Evolutionary conservation across 345 rosid genomes (phyloP).

Genomic region (Murraya paniculata): DNA sequence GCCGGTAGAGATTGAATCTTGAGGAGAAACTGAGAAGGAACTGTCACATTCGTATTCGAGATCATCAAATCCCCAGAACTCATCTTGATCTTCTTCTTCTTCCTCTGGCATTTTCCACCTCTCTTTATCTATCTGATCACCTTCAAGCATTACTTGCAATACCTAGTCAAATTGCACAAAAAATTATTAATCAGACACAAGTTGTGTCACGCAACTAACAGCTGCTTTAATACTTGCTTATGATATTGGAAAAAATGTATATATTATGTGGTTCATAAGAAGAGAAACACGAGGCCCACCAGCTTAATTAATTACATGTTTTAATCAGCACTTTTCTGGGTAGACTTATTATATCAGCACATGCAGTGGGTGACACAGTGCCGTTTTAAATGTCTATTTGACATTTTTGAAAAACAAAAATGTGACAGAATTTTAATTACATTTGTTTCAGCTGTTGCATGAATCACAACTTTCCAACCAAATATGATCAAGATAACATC

Average conservation of each 20-base stretch:
- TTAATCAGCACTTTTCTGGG: slow-evolving; percentile 3
- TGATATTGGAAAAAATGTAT: too few species aligned
- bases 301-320: slow-evolving; percentile 6
- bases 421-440: neutral
- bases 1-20: slow-evolving; percentile 53
- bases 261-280: neutral
- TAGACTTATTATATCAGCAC: slow-evolving; percentile 4
- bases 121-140: slow-evolving; percentile 47
- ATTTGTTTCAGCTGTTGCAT: slow-evolving; percentile 3
- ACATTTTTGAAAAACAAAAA: neutral
- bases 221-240: slow-evolving; percentile 8
- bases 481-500: neutral
- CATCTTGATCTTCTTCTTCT: slow-evolving; percentile 68
- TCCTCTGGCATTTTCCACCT: slow-evolving; percentile 83
- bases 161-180: slow-evolving; percentile 37
- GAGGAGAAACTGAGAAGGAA: slow-evolving; percentile 60
- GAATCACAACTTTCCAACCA: slow-evolving; percentile 13
- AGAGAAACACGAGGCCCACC: neutral
- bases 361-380: neutral
- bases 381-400: neutral
- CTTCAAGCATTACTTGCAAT: slow-evolving; percentile 60
- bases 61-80: slow-evolving; percentile 92
- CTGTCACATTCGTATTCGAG: slow-evolving; percentile 61
- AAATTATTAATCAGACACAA: neutral
- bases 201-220: too few species aligned